Evolutionary conservation across 2,329 filamentous ascomycete genomes (phyloP), one percentile per base, ranked within the genome.

Genomic region (Aspergillus brunneoviolaceus): DNA sequence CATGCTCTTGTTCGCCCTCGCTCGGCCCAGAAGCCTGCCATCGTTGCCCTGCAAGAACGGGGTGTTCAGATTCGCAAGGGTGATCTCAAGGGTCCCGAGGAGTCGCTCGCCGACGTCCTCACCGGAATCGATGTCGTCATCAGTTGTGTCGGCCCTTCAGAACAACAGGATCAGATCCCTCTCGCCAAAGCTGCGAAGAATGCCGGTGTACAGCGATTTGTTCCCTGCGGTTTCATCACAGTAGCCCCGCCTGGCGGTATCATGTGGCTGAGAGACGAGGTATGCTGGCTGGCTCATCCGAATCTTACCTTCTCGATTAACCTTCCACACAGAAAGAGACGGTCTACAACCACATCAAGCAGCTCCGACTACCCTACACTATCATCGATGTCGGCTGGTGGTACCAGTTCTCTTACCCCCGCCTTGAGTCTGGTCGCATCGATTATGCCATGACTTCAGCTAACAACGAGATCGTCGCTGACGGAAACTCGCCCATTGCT

Each of bases 351-450:
- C 77, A 82, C 56, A 74, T 85, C 60, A 79, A 80, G 65, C 71
- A 75, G 57, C 66, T 82, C 1, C 70, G 75, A 33, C 75, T 87
- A 1, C 81, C 82, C 0, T 87, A 81, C 71, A 86, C 84, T 5
- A 74, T 84, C 65, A 80, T 86, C 53, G 84, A 87, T 62, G 78
- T 85, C 12, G 84, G 84, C n/a, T 84, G 76, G 74, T 87, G 84
- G 85, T 82, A 84, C 66, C 82, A 85, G 65, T 64, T 82, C 31
- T 72, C 74, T 5, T 74, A 80, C 57, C 79, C 79, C 12, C 67
- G 66, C n/a, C 67, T 84, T 0, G 75, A 78, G n/a, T 79, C 76
- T 16, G 80, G 81, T 10, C 70, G 71, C 42, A 70, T 76, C n/a
- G 81, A 83, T 65, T 80, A 80, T 61, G 75, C 75, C 23, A 67